These are phyloP conservation scores for Sicyos edulis DNA, from an alignment of 306 rosid species.

Conservation along the genomic window DNA sequence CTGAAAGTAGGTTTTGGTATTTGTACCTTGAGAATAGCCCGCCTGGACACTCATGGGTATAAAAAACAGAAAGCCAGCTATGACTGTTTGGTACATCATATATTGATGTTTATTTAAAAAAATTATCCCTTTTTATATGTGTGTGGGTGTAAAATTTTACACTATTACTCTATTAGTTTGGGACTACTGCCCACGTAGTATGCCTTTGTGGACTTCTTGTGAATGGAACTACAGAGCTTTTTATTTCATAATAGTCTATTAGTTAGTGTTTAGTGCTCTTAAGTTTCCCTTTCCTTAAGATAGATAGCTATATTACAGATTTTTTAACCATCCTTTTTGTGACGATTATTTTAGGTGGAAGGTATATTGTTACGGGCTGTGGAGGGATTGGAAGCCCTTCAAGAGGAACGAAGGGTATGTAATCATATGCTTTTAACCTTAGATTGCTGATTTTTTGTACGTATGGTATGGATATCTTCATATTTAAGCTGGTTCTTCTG, in stretches of 20 bases:
- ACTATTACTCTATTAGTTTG: background rate
- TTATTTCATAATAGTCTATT: background rate
- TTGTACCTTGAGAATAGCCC: too few species aligned
- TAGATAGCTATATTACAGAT: background rate
- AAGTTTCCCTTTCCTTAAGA: background rate
- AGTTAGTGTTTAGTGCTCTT: background rate
- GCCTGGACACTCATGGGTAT: too few species aligned
- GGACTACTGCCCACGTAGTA: background rate
- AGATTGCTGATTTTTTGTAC: background rate
- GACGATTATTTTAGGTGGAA: conserved; percentile 53
- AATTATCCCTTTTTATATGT: background rate
- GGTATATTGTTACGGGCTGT: conserved; percentile 80
- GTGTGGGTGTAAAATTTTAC: too few species aligned
- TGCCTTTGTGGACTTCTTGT: too few species aligned
- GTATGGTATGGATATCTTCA: background rate
- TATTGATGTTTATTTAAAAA: background rate
- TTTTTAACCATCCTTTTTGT: background rate
- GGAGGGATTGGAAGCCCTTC: conserved; percentile 73
- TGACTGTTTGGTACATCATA: background rate
- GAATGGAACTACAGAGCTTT: background rate
- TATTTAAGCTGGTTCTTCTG: conserved; percentile 26
- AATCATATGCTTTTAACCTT: background rate
- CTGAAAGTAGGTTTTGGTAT: too few species aligned
- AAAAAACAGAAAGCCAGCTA: too few species aligned
- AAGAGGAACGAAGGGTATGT: conserved; percentile 80